Conservation (phyloP, 2,329 filamentous ascomycete species). For the Paraphaeosphaeria minitans region DNA sequence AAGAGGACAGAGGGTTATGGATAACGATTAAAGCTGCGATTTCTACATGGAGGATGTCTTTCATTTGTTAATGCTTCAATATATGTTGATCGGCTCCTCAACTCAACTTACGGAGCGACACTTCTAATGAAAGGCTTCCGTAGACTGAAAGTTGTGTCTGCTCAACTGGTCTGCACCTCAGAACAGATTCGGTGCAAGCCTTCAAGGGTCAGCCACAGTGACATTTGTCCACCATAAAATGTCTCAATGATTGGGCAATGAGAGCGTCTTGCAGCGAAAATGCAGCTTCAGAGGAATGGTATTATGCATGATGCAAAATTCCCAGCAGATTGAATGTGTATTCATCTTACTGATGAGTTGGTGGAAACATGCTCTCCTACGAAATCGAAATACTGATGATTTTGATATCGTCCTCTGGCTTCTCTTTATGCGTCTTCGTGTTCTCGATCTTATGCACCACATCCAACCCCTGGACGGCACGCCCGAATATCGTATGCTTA, state of each 20-base stretch:
- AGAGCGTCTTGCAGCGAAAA: neutral
- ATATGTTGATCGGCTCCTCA: too few relatives aligned
- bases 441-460: constrained; percentile 97
- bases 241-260: neutral
- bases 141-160: too few relatives aligned
- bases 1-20: too few relatives aligned
- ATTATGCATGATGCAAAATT: neutral
- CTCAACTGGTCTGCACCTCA: too few relatives aligned
- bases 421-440: constrained; percentile 82
- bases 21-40: too few relatives aligned
- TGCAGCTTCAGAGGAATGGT: neutral
- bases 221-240: neutral
- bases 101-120: too few relatives aligned
- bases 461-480: constrained; percentile 87
- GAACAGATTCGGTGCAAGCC: too few relatives aligned
- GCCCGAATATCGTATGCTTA: constrained; percentile 95
- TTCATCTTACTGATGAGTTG: neutral
- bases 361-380: constrained; percentile 13
- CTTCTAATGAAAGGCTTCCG: too few relatives aligned
- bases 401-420: constrained; percentile 96
- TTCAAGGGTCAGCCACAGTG: too few relatives aligned
- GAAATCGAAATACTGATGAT: constrained; percentile 78
- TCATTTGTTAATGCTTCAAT: too few relatives aligned
- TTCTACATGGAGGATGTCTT: too few relatives aligned
- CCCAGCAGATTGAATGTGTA: neutral